These are phyloP conservation scores for Coprinopsis strossmayeri DNA, from an alignment of 768 basidiomycete genomes.

Conservation along the genomic window DNA sequence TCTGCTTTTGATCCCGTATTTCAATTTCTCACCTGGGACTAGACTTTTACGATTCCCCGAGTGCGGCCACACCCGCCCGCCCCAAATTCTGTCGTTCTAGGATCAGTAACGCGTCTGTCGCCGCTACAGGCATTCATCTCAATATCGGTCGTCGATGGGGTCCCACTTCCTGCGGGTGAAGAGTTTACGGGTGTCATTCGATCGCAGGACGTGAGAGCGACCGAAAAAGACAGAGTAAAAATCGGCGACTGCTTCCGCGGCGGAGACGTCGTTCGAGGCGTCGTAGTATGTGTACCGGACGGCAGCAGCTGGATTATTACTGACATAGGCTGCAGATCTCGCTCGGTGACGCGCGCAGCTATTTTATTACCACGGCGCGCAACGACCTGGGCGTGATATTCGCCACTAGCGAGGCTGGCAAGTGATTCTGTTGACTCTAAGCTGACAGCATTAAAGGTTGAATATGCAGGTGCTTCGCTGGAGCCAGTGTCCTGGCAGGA, in stretches of 20 bases:
- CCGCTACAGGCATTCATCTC: constrained; percentile 79
- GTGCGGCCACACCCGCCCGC: constrained; percentile 68
- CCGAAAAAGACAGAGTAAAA: constrained; percentile 86
- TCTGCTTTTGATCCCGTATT: constrained; percentile 24
- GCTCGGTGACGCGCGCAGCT: constrained; percentile 84
- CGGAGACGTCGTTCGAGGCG: constrained; percentile 82
- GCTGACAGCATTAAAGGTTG: neutral
- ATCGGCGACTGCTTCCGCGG: constrained; percentile 89
- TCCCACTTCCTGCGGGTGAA: constrained; percentile 75
- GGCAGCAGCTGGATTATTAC: neutral
- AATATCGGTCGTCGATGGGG: constrained; percentile 82
- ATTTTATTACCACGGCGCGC: constrained; percentile 86
- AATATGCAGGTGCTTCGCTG: constrained; percentile 61
- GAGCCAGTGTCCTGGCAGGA: constrained; percentile 87
- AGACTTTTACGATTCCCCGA: constrained; percentile 61
- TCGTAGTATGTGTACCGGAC: constrained; percentile 61
- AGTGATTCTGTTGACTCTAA: constrained; percentile 14
- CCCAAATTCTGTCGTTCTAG: constrained; percentile 73
- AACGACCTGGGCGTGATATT: constrained; percentile 91
- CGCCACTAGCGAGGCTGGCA: constrained; percentile 82
- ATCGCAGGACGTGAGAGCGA: constrained; percentile 81
- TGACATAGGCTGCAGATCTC: constrained; percentile 56
- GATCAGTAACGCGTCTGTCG: constrained; percentile 75
- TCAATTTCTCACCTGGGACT: constrained; percentile 9
- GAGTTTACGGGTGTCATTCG: constrained; percentile 89